Evolutionary conservation across 2,329 filamentous ascomycete species (phyloP).

Genomic region (Xylariomycetidae sp.): DNA sequence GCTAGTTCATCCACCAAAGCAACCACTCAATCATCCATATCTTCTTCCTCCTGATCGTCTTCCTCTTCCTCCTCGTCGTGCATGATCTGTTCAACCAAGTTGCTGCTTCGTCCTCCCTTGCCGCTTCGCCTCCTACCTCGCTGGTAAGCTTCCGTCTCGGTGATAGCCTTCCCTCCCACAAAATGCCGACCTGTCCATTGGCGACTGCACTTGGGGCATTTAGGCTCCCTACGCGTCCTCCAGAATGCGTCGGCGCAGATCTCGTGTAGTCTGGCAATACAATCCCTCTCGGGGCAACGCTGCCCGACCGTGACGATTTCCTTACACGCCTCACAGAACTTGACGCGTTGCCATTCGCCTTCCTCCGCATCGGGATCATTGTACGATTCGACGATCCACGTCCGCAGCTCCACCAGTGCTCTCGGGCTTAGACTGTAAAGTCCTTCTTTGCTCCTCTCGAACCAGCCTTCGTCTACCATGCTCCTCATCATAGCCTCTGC

Average conservation of each 20-base stretch:
- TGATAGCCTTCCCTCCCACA: conserved; percentile 55
- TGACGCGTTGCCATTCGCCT: conserved; percentile 69
- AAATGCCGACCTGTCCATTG: conserved; percentile 46
- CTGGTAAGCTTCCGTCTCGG: conserved; percentile 46
- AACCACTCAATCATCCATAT: no score
- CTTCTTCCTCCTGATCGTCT: conserved; percentile 18
- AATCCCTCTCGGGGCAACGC: conserved; percentile 66
- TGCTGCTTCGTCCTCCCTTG: conserved; percentile 27
- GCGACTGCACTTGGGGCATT: conserved; percentile 58
- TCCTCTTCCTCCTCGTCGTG: conserved; percentile 23
- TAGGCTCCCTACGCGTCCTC: conserved; percentile 55
- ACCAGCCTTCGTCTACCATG: conserved; percentile 77
- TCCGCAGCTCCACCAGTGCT: conserved; percentile 76
- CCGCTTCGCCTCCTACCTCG: conserved; percentile 35
- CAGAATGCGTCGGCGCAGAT: conserved; percentile 73
- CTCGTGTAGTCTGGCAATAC: conserved; percentile 68
- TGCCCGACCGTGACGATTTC: conserved; percentile 84
- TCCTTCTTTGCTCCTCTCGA: conserved; percentile 66
- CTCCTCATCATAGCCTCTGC: conserved; percentile 67
- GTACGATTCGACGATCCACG: conserved; percentile 84
- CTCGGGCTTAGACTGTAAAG: conserved; percentile 76
- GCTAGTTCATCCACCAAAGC: no score
- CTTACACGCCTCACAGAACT: conserved; percentile 81
- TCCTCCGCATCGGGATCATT: conserved; percentile 66
- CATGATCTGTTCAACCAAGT: conserved; percentile 30